phyloP scores from a whole-genome alignment of 2,329 filamentous ascomycete species.

The Whalleya microplaca region DNA sequence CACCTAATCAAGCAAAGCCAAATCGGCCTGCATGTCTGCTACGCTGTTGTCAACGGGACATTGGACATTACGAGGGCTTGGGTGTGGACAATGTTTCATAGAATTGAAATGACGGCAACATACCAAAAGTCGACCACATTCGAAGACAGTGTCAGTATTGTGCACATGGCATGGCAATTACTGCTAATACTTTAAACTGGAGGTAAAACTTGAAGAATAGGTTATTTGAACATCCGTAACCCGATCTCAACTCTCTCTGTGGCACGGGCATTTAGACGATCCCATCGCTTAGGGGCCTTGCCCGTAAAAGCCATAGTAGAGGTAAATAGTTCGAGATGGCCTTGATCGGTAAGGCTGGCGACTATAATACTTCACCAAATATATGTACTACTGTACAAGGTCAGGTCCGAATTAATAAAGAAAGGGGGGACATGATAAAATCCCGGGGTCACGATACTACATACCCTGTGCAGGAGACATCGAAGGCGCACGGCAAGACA shows the following conservation, averaged over 20 bases:
- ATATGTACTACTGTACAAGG: no score
- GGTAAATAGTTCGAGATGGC: constrained; percentile 12
- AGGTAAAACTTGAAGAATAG: not conserved
- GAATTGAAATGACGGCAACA: not conserved
- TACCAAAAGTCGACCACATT: not conserved
- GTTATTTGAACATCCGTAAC: not conserved
- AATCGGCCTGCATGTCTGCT: constrained; percentile 10
- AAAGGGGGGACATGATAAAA: not conserved
- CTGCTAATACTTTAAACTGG: not conserved
- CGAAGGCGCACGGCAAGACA: not conserved
- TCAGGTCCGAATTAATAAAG: not conserved
- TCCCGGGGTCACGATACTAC: not conserved
- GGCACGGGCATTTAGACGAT: not conserved
- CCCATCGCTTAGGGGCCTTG: not conserved
- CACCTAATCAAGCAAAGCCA: constrained; percentile 15
- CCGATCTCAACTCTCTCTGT: not conserved
- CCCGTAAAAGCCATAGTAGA: constrained; percentile 14
- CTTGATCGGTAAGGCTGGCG: constrained; percentile 15
- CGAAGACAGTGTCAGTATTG: not conserved
- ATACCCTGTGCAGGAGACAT: not conserved
- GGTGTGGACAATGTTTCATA: not conserved
- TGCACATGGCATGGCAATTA: not conserved
- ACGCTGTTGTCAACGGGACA: constrained; percentile 21
- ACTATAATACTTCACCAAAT: no score
- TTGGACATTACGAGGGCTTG: not conserved